Evolutionary conservation across 352 stramenopile genomes (phyloP).

Genomic region (Phytophthora capsici): DNA sequence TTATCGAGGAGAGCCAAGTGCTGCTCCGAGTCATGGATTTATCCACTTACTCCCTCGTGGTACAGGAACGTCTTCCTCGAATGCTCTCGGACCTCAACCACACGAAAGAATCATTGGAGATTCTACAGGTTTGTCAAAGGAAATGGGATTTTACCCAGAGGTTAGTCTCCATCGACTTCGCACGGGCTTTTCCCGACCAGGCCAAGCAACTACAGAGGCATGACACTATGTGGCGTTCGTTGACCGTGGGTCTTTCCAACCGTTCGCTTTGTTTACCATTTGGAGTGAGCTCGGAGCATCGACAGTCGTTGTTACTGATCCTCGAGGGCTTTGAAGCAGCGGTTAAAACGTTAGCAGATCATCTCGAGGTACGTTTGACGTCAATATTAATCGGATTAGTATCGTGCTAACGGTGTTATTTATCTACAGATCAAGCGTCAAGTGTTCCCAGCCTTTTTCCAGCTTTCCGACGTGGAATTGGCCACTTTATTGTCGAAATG

Average conservation of each 20-base stretch:
- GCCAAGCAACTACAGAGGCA: slow-evolving; percentile 60
- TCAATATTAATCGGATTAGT: too few species aligned
- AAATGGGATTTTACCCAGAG: slow-evolving; percentile 76
- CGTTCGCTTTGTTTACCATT: slow-evolving; percentile 63
- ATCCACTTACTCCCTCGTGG: slow-evolving; percentile 67
- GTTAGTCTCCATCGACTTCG: slow-evolving; percentile 67
- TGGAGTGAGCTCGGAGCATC: slow-evolving; percentile 54
- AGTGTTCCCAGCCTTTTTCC: slow-evolving; percentile 67
- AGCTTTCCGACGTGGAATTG: slow-evolving; percentile 68
- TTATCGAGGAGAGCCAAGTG: slow-evolving; percentile 80
- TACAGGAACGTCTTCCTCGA: slow-evolving; percentile 56
- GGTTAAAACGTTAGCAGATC: slow-evolving; percentile 53
- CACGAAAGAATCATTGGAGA: slow-evolving; percentile 59
- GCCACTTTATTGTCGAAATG: slow-evolving; percentile 55
- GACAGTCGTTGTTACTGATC: slow-evolving; percentile 44
- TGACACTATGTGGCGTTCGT: slow-evolving; percentile 55
- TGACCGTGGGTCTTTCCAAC: slow-evolving; percentile 57
- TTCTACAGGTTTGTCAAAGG: slow-evolving; percentile 63
- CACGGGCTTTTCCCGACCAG: slow-evolving; percentile 65
- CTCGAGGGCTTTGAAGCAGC: slow-evolving; percentile 64
- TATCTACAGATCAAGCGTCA: slow-evolving; percentile 55
- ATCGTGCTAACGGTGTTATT: neutral
- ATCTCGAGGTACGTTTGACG: slow-evolving; percentile 48
- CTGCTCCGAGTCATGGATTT: slow-evolving; percentile 74
- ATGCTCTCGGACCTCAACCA: slow-evolving; percentile 52